phyloP scores from a whole-genome alignment of 1,284 basidiomycete genomes.

The Cryptococcus sp. region DNA sequence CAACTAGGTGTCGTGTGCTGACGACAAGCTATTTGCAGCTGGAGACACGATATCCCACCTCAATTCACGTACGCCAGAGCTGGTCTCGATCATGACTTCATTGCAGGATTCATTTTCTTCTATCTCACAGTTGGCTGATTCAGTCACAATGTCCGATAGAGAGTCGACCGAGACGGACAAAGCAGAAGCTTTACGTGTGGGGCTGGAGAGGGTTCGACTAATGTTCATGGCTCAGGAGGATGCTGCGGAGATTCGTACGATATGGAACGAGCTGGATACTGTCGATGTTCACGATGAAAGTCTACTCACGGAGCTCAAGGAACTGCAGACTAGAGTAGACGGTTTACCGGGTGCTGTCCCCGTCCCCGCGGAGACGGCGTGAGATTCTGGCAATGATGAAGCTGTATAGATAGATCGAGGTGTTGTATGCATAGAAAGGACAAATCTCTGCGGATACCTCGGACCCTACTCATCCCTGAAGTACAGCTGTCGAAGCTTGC shows the following conservation, averaged over 20 bases:
- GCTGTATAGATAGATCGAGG: too few relatives aligned
- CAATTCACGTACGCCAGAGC: conserved; percentile 45
- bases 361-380: too few relatives aligned
- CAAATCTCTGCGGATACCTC: background rate
- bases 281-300: background rate
- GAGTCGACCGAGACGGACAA: background rate
- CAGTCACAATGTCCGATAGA: conserved; percentile 27
- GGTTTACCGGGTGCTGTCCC: background rate
- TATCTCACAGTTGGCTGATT: conserved; percentile 43
- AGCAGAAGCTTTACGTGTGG: background rate
- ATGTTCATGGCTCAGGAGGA: conserved; percentile 30
- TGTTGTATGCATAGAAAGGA: too few relatives aligned
- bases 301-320: background rate
- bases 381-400: too few relatives aligned
- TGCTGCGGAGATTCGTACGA: background rate
- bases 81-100: conserved; percentile 41
- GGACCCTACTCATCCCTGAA: background rate
- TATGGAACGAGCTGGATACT: background rate
- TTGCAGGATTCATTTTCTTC: conserved; percentile 46
- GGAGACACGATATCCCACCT: conserved; percentile 45
- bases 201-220: conserved; percentile 23
- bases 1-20: background rate
- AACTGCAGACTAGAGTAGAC: background rate
- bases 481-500: conserved; percentile 10
- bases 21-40: conserved; percentile 40